phyloP scores from a whole-genome alignment of 2,329 filamentous ascomycete genomes.

The Aspergillus niger region DNA sequence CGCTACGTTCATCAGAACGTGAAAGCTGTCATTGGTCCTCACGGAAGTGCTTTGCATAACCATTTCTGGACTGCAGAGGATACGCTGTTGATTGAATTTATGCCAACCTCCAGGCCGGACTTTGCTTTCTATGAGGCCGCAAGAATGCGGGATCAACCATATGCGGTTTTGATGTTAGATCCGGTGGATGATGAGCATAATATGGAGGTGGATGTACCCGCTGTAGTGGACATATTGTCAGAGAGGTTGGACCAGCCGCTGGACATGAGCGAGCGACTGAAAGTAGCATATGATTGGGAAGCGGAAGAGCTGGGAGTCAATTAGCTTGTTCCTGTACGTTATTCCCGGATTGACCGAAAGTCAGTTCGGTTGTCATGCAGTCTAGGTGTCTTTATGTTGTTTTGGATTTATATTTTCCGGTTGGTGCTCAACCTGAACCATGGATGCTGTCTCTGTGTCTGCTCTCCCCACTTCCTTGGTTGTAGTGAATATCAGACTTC shows the following conservation, averaged over 20 bases:
- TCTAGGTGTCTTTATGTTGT: too few species aligned
- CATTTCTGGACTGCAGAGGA: not conserved
- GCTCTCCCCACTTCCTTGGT: too few species aligned
- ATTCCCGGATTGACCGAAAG: too few species aligned
- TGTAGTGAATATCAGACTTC: too few species aligned
- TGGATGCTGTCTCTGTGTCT: too few species aligned
- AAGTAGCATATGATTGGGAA: not conserved
- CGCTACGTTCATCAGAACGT: not conserved
- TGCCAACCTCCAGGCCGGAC: not conserved
- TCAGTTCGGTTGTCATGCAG: too few species aligned
- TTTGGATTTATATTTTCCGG: too few species aligned
- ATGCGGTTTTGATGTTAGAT: not conserved
- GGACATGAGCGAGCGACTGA: not conserved
- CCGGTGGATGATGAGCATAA: not conserved
- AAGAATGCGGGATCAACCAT: not conserved
- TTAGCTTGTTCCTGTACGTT: not conserved
- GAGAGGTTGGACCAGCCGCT: not conserved
- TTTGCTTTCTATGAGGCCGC: not conserved
- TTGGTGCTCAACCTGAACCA: too few species aligned
- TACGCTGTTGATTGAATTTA: not conserved
- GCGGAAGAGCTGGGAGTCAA: not conserved
- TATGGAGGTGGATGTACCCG: not conserved
- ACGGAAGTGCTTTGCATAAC: not conserved
- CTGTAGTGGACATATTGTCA: not conserved
- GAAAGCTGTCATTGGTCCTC: not conserved